Percentiles rank a stretch among this genome's conserved stretches.
These are phyloP conservation scores for Apostasia shenzhenica DNA, from an alignment of 106 monocot species.

Conservation along the genomic window DNA sequence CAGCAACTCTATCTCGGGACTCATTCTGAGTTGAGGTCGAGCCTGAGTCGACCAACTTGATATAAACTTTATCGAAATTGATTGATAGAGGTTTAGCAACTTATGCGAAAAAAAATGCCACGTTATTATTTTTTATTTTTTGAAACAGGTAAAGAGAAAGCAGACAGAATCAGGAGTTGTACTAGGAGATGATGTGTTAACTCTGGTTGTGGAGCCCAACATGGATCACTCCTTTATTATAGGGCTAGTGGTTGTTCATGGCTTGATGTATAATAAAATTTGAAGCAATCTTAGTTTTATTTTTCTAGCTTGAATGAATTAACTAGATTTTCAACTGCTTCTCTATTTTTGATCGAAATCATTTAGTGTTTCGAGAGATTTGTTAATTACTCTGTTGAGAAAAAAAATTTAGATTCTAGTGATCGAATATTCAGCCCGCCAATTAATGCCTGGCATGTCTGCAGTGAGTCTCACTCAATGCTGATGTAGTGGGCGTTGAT, in stretches of 20 bases:
- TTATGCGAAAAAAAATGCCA: neutral
- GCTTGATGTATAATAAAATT: slow-evolving; percentile 27
- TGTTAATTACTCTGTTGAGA: no score
- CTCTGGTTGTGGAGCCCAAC: slow-evolving; percentile 27
- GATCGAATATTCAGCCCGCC: no score
- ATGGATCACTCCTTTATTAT: slow-evolving; percentile 37
- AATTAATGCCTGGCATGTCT: no score
- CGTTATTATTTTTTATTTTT: neutral
- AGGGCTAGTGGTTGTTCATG: slow-evolving; percentile 42
- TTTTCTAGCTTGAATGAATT: no score
- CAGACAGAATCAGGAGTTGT: slow-evolving; percentile 29
- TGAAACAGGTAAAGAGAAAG: slow-evolving; percentile 35
- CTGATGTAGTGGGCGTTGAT: no score
- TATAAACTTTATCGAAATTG: neutral
- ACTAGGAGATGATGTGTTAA: slow-evolving; percentile 49
- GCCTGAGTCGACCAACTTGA: neutral
- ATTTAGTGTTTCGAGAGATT: no score
- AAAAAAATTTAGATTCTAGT: no score
- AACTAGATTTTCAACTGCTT: no score
- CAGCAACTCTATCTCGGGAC: no score
- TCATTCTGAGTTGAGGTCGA: no score
- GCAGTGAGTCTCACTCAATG: no score
- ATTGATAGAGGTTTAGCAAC: neutral
- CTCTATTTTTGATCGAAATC: no score
- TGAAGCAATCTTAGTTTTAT: slow-evolving; percentile 5